These are phyloP conservation scores for Pichia insulana DNA, from an alignment of 805 yeast genomes.

Conservation along the genomic window DNA sequence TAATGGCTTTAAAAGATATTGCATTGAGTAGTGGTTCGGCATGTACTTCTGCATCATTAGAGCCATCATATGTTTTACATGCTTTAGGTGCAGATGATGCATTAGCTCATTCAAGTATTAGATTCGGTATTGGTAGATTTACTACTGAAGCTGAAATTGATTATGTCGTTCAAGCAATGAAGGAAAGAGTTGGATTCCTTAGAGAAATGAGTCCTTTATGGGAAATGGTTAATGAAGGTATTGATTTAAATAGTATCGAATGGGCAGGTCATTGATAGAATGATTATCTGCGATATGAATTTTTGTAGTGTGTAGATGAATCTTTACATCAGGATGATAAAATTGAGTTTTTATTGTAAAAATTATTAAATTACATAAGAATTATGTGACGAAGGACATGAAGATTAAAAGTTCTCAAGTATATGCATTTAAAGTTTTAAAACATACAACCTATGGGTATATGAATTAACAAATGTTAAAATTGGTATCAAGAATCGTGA, in stretches of 20 bases:
- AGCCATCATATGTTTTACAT: slow-evolving; percentile 93
- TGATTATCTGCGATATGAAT: no score
- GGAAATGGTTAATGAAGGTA: slow-evolving; percentile 99
- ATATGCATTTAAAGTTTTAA: background rate
- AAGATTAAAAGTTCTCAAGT: background rate
- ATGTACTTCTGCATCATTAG: slow-evolving; percentile 96
- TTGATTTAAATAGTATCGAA: slow-evolving; percentile 85
- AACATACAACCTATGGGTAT: background rate
- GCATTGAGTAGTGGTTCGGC: slow-evolving; percentile 97
- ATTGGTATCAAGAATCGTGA: background rate
- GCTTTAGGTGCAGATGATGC: slow-evolving; percentile 98
- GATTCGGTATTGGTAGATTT: slow-evolving; percentile 95
- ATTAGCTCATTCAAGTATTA: slow-evolving; percentile 93
- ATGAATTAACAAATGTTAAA: background rate
- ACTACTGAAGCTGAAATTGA: slow-evolving; percentile 95
- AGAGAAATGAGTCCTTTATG: slow-evolving; percentile 92
- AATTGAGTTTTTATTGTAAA: background rate
- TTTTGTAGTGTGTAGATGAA: no score
- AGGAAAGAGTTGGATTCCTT: slow-evolving; percentile 81
- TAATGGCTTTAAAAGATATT: slow-evolving; percentile 96
- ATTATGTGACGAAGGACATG: background rate
- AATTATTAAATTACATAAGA: background rate
- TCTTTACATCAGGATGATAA: background rate
- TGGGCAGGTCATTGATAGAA: slow-evolving; percentile 84
- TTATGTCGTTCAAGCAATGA: slow-evolving; percentile 82